phyloP scores from a whole-genome alignment of 2,329 filamentous ascomycete species.

The Mariannaea elegans region DNA sequence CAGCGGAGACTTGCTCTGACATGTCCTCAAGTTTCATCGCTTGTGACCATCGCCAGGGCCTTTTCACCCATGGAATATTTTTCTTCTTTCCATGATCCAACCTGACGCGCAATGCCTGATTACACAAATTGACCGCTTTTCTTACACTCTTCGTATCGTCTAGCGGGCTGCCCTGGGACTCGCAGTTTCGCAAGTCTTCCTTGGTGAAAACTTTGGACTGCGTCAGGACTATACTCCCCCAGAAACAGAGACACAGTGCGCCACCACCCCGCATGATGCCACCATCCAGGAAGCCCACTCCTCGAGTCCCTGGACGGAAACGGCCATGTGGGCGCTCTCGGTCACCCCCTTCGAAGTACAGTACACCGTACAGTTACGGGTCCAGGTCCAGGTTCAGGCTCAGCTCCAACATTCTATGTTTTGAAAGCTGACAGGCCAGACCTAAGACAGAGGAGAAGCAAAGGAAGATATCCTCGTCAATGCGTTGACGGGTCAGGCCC shows the following conservation, averaged over 20 bases:
- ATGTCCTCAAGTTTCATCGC: neutral
- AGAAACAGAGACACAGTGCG: conserved; percentile 35
- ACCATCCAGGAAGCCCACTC: conserved; percentile 17
- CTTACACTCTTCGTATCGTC: conserved; percentile 4
- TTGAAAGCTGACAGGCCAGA: conserved; percentile 2
- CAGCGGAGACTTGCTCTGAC: neutral
- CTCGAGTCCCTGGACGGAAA: conserved; percentile 29
- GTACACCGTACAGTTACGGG: neutral
- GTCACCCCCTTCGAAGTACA: conserved; percentile 6
- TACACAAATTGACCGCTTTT: conserved; percentile 33
- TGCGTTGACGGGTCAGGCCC: neutral
- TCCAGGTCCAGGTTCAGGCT: neutral
- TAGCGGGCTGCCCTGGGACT: conserved; percentile 13
- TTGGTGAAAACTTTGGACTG: conserved; percentile 6
- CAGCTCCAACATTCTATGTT: conserved; percentile 16
- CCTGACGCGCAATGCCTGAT: neutral
- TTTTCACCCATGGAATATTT: conserved; percentile 5
- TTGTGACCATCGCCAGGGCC: conserved; percentile 4
- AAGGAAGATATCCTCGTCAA: conserved; percentile 5
- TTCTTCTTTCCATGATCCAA: neutral
- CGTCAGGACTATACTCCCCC: conserved; percentile 24
- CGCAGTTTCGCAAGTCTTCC: neutral
- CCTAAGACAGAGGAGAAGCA: conserved; percentile 11
- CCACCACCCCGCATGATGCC: conserved; percentile 39
- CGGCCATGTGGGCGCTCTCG: conserved; percentile 23